phyloP scores from a whole-genome alignment of 768 basidiomycete genomes.

The Dioszegia aurantiaca region DNA sequence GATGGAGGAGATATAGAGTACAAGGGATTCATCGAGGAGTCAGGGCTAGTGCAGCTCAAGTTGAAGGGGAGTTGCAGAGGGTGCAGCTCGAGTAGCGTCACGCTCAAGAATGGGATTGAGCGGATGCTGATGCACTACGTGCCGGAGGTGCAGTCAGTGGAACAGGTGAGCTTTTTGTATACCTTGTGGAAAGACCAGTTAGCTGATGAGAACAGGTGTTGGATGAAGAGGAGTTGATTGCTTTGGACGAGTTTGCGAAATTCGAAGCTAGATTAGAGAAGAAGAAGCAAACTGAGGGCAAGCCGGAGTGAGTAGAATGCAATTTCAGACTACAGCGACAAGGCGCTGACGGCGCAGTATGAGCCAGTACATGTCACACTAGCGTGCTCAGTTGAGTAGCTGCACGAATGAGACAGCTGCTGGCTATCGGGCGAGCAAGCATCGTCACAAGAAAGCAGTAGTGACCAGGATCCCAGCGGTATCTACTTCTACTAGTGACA shows the following conservation, averaged over 20 bases:
- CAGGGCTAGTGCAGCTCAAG: conserved; percentile 76
- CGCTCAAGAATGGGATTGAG: conserved; percentile 94
- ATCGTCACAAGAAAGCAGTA: no score
- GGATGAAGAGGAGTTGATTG: conserved; percentile 83
- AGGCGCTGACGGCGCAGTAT: conserved; percentile 24
- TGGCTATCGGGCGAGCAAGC: no score
- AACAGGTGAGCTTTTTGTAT: conserved; percentile 46
- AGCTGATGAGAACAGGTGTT: conserved; percentile 62
- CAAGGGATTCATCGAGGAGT: conserved; percentile 76
- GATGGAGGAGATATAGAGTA: conserved; percentile 99
- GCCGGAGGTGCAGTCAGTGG: conserved; percentile 57
- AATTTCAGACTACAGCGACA: neutral
- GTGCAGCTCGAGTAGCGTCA: conserved; percentile 88
- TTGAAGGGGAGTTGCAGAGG: conserved; percentile 97
- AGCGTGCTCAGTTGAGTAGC: no score
- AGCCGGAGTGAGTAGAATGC: conserved; percentile 34
- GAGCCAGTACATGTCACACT: conserved; percentile 46
- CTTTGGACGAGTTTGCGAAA: conserved; percentile 78
- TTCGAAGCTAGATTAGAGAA: conserved; percentile 42
- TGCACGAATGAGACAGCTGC: no score
- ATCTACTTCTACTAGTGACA: no score
- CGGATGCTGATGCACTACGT: conserved; percentile 99
- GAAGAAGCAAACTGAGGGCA: conserved; percentile 26
- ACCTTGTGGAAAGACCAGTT: neutral
- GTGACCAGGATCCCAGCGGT: no score